Evolutionary conservation across 306 rosid genomes (phyloP).

Genomic region (Pyrus bretschneideri): DNA sequence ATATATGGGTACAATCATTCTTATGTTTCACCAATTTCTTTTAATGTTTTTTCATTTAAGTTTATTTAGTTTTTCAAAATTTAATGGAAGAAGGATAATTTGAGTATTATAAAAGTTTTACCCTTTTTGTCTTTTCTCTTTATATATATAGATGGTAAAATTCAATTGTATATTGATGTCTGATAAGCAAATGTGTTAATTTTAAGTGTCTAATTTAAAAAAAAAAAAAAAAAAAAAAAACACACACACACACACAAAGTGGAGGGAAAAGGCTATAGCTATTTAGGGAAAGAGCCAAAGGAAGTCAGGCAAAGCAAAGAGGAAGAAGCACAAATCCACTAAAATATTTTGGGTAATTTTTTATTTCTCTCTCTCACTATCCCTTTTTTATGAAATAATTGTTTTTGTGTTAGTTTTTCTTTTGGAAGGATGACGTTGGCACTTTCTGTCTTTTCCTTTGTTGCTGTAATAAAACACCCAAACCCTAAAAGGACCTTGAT

Average conservation of each 20-base stretch:
- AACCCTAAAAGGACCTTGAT: constrained; percentile 41
- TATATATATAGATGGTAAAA: too few species aligned
- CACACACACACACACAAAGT: background rate
- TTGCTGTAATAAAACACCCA: constrained; percentile 60
- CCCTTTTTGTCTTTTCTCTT: too few species aligned
- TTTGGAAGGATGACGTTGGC: constrained; percentile 18
- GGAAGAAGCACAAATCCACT: constrained; percentile 39
- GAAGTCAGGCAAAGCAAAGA: constrained; percentile 27
- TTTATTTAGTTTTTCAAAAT: too few species aligned
- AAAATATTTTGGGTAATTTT: constrained; percentile 2
- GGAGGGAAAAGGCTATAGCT: constrained; percentile 20
- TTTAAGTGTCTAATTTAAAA: background rate
- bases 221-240: background rate
- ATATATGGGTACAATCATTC: too few species aligned
- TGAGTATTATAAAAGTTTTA: too few species aligned
- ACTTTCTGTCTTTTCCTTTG: constrained; percentile 47
- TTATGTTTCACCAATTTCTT: too few species aligned
- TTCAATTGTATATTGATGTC: background rate
- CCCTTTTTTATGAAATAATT: background rate
- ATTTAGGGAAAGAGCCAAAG: constrained; percentile 7
- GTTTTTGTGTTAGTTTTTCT: constrained; percentile 2
- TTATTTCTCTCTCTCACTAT: background rate
- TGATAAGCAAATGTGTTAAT: too few species aligned
- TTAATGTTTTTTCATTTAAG: too few species aligned
- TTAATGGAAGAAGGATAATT: too few species aligned